Conservation (phyloP, 2,329 filamentous ascomycete species). For the Aspergillus sp. region DNA sequence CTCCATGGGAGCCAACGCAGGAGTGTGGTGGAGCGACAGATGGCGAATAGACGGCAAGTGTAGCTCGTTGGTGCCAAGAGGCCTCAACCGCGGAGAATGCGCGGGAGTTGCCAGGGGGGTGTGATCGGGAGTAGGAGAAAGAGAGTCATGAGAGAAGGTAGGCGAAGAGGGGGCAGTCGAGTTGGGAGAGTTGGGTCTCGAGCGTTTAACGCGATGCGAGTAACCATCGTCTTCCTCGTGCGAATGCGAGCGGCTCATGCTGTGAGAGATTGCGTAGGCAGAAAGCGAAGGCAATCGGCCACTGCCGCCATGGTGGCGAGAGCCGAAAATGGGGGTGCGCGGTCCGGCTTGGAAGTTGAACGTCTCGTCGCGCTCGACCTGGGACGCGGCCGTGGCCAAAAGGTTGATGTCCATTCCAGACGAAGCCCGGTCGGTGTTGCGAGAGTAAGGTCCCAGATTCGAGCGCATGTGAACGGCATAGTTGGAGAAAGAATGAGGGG, state of each 20-base stretch:
- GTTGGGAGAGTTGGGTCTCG: constrained; percentile 88
- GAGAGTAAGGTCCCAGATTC: constrained; percentile 58
- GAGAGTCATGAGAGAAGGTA: constrained; percentile 92
- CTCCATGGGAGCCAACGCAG: constrained; percentile 70
- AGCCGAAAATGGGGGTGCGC: constrained; percentile 48
- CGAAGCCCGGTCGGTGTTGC: constrained; percentile 48
- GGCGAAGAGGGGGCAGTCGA: constrained; percentile 95
- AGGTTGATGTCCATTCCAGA: constrained; percentile 63
- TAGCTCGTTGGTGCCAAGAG: constrained; percentile 67
- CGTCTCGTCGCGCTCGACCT: constrained; percentile 64
- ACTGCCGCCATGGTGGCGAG: constrained; percentile 42
- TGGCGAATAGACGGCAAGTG: constrained; percentile 86
- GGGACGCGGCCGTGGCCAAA: constrained; percentile 67
- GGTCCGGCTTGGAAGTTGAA: constrained; percentile 41
- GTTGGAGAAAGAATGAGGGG: constrained; percentile 78
- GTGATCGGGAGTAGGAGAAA: constrained; percentile 93
- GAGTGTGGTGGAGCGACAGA: constrained; percentile 64
- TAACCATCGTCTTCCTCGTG: constrained; percentile 76
- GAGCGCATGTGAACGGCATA: constrained; percentile 59
- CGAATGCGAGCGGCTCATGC: constrained; percentile 88
- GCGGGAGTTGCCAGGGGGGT: constrained; percentile 97
- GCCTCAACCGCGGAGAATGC: constrained; percentile 86
- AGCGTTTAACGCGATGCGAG: constrained; percentile 75
- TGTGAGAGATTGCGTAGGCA: constrained; percentile 71
- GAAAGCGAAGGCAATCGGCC: constrained; percentile 73